phyloP scores from a whole-genome alignment of 2,329 filamentous ascomycete species.

The Phyllosticta ampelicida region DNA sequence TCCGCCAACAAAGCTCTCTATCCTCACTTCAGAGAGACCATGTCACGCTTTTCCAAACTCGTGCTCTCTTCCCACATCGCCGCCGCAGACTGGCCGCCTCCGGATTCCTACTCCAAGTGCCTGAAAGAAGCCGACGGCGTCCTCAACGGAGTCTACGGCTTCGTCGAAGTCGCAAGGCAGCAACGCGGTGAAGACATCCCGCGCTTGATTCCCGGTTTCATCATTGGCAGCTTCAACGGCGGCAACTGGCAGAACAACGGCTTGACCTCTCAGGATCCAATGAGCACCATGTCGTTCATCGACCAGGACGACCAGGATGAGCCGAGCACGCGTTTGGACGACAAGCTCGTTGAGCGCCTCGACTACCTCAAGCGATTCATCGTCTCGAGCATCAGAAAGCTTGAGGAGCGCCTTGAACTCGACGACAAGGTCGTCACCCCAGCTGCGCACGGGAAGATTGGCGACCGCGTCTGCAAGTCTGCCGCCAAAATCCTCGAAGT shows the following conservation, averaged over 20 bases:
- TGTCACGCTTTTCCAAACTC: conserved; percentile 99
- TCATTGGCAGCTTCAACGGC: conserved; percentile 70
- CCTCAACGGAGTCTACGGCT: conserved; percentile 85
- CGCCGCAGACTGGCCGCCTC: conserved; percentile 87
- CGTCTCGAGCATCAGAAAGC: conserved; percentile 70
- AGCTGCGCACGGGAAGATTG: conserved; percentile 65
- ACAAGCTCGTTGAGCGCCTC: conserved; percentile 66
- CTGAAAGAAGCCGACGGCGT: conserved; percentile 96
- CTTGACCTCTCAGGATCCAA: conserved; percentile 53
- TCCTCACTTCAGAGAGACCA: conserved; percentile 96
- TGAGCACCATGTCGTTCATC: conserved; percentile 58
- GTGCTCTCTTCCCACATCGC: conserved; percentile 97
- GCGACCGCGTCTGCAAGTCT: conserved; percentile 69
- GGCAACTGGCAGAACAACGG: conserved; percentile 76
- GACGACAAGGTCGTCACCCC: conserved; percentile 74
- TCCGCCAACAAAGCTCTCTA: conserved; percentile 96
- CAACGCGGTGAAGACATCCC: conserved; percentile 90
- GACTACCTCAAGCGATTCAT: conserved; percentile 80
- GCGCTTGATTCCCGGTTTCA: conserved; percentile 85
- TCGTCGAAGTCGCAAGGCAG: conserved; percentile 88
- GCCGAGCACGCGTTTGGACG: conserved; percentile 63
- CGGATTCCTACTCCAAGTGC: conserved; percentile 90
- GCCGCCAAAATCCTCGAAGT: conserved; percentile 74
- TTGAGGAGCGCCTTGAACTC: conserved; percentile 72
- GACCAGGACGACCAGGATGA: conserved; percentile 84